These are phyloP conservation scores for Chrysoporthe puriensis DNA, from an alignment of 2,329 filamentous ascomycete species.

Conservation along the genomic window DNA sequence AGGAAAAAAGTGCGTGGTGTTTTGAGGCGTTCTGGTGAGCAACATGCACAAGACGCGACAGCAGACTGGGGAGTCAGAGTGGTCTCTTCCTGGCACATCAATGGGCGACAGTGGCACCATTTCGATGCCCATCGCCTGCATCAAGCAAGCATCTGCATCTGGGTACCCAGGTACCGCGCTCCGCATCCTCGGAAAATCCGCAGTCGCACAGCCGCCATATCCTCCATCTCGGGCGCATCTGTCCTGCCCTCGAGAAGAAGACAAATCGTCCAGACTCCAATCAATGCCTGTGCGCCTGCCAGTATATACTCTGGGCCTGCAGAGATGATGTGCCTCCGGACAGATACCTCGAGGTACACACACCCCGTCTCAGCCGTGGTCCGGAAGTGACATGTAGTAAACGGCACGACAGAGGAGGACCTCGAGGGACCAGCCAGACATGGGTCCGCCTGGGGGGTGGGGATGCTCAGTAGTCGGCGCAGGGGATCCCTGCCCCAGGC, in stretches of 20 bases:
- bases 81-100: constrained; percentile 4
- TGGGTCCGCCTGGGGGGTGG: background rate
- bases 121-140: constrained; percentile 9
- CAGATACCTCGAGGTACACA: background rate
- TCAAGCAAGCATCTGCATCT: constrained; percentile 4
- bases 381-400: background rate
- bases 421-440: background rate
- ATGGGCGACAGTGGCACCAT: constrained; percentile 6
- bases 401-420: background rate
- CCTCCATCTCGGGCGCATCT: background rate
- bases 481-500: background rate
- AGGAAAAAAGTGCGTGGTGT: background rate
- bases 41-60: background rate
- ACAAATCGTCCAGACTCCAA: background rate
- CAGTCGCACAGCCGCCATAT: constrained; percentile 8
- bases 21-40: background rate
- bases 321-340: background rate
- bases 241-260: background rate
- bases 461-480: background rate
- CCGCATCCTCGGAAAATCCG: background rate
- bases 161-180: constrained; percentile 1
- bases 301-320: background rate
- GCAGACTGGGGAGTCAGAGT: background rate
- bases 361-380: background rate
- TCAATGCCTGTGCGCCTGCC: constrained; percentile 1